Evolutionary conservation across 2,329 filamentous ascomycete genomes (phyloP).

Genomic region (Penicillium sclerotigenum): DNA sequence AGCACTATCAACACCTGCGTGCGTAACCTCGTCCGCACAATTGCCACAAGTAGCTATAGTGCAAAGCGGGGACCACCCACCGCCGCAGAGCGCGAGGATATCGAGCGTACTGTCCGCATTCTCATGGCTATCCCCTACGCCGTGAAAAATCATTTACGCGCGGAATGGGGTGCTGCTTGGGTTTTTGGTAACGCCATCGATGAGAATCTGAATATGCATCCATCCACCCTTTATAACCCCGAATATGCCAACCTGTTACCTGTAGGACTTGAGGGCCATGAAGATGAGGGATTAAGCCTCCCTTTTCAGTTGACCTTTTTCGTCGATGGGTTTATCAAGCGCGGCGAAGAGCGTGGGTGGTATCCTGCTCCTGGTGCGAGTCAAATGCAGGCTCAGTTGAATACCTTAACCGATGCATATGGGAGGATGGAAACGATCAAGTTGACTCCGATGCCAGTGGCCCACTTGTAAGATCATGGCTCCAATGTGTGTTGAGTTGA

Average conservation of each 20-base stretch:
- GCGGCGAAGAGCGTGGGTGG: constrained; percentile 55
- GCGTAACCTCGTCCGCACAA: constrained; percentile 57
- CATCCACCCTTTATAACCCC: constrained; percentile 36
- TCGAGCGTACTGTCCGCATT: constrained; percentile 58
- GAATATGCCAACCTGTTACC: constrained; percentile 54
- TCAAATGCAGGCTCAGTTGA: constrained; percentile 58
- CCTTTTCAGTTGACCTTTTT: constrained; percentile 61
- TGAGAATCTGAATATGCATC: constrained; percentile 31
- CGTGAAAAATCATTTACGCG: constrained; percentile 62
- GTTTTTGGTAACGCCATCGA: constrained; percentile 26
- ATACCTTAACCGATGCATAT: constrained; percentile 56
- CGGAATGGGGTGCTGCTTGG: constrained; percentile 57
- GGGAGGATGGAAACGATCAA: constrained; percentile 64
- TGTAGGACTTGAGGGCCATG: constrained; percentile 50
- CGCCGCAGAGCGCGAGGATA: constrained; percentile 51
- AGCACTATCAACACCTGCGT: constrained; percentile 57
- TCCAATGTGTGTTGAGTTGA: not conserved
- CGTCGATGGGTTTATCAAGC: constrained; percentile 59
- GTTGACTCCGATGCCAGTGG: constrained; percentile 62
- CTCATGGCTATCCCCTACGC: constrained; percentile 62
- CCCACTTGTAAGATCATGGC: constrained; percentile 48
- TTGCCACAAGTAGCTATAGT: constrained; percentile 50
- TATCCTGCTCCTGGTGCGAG: constrained; percentile 59
- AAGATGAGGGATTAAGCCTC: constrained; percentile 58
- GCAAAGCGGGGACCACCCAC: constrained; percentile 30